Conservation (phyloP, 164 flowering plant species). For the Amborella trichopoda region DNA sequence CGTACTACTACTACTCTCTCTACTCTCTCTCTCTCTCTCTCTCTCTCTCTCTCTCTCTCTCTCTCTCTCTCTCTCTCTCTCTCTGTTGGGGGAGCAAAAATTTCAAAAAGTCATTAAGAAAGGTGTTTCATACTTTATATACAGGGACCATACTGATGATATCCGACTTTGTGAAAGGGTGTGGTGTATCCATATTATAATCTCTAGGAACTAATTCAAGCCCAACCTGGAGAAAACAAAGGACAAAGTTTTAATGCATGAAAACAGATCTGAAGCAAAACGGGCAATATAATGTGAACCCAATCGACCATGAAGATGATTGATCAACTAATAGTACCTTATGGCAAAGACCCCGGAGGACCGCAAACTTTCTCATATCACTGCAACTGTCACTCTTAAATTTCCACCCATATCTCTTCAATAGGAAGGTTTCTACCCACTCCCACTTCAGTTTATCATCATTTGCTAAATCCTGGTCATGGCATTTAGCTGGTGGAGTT, state of each 20-base stretch:
- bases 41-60: no score
- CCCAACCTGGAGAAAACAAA: constrained; percentile 61
- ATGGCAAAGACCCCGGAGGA: constrained; percentile 83
- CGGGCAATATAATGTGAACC: no score
- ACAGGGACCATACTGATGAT: constrained; percentile 75
- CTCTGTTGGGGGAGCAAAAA: no score
- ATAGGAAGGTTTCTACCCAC: constrained; percentile 49
- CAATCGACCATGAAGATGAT: no score
- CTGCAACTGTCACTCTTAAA: constrained; percentile 46
- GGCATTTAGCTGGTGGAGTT: constrained; percentile 15
- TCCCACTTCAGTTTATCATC: constrained; percentile 35
- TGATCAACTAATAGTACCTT: constrained; percentile 43
- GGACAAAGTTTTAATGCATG: no score
- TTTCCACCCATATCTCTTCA: constrained; percentile 57
- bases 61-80: no score
- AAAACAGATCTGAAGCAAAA: no score
- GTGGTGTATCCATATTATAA: constrained; percentile 54
- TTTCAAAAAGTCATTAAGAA: no score
- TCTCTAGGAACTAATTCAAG: constrained; percentile 72
- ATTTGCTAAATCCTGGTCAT: constrained; percentile 13
- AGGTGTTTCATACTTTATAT: constrained; percentile 39
- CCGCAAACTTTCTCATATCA: constrained; percentile 60
- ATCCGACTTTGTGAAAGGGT: constrained; percentile 52
- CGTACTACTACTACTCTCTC: no score
- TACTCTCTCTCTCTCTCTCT: no score